Percentiles rank a stretch among this genome's conserved stretches.
Evolutionary conservation across 2,329 filamentous ascomycete species (phyloP).

Genomic region (Fusarium pilosicola): DNA sequence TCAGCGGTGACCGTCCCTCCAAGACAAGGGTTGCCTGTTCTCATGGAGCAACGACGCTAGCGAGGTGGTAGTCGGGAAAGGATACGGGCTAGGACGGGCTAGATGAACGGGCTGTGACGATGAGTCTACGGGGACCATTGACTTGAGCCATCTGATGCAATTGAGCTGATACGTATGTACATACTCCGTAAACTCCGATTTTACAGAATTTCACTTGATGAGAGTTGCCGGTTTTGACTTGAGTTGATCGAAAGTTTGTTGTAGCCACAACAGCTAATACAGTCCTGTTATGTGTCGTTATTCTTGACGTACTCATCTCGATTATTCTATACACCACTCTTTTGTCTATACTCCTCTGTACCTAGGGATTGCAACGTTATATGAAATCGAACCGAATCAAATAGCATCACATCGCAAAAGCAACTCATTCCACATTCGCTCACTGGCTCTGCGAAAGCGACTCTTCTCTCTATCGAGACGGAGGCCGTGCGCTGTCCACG

Average conservation of each 20-base stretch:
- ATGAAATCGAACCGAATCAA: not conserved
- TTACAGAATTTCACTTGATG: not conserved
- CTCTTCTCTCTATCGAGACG: constrained; percentile 31
- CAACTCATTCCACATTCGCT: constrained; percentile 21
- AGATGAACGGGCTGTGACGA: constrained; percentile 20
- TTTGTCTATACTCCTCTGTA: not conserved
- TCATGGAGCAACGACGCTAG: constrained; percentile 30
- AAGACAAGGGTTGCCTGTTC: constrained; percentile 28
- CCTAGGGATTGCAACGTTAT: not conserved
- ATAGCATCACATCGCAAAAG: constrained; percentile 13
- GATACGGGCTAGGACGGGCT: constrained; percentile 23
- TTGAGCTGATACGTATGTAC: not conserved
- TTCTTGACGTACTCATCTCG: not conserved
- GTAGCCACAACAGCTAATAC: not conserved
- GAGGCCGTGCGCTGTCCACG: constrained; percentile 39
- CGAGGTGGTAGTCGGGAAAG: constrained; percentile 32
- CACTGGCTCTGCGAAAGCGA: constrained; percentile 15
- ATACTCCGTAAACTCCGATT: not conserved
- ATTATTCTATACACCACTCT: not conserved
- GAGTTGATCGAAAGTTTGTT: not conserved
- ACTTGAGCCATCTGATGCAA: not conserved
- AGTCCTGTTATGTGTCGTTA: not conserved
- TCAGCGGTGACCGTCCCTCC: constrained; percentile 16
- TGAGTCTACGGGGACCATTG: constrained; percentile 14
- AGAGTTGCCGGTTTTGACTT: not conserved